These are phyloP conservation scores for Periconia macrospinosa DNA, from an alignment of 2,329 filamentous ascomycete genomes.

Conservation along the genomic window DNA sequence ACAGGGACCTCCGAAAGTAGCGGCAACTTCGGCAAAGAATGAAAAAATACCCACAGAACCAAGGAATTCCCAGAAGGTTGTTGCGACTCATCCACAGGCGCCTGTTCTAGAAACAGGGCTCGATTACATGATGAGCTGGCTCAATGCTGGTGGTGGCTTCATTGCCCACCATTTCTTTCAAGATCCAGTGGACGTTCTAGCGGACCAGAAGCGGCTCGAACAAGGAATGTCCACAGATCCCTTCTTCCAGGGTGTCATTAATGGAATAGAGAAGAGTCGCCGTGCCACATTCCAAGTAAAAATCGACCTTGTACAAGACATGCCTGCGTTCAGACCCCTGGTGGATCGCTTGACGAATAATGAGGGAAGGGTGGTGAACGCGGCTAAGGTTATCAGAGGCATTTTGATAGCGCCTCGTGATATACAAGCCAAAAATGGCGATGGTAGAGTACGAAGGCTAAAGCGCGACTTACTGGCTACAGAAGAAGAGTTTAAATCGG, in stretches of 20 bases:
- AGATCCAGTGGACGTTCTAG: conserved; percentile 26
- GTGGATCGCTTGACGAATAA: conserved; percentile 27
- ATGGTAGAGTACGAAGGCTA: neutral
- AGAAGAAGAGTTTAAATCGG: conserved; percentile 6
- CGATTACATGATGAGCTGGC: conserved; percentile 33
- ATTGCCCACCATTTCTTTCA: conserved; percentile 36
- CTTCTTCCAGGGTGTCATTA: conserved; percentile 19
- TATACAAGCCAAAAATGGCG: neutral
- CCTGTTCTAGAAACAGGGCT: conserved; percentile 25
- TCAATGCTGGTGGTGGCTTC: conserved; percentile 25
- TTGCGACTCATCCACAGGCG: neutral
- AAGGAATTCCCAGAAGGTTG: neutral
- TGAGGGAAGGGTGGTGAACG: conserved; percentile 17
- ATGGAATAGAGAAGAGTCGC: conserved; percentile 25
- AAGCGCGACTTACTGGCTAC: conserved; percentile 5
- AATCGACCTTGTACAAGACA: conserved; percentile 26
- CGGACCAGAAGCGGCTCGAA: conserved; percentile 1
- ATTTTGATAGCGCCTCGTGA: neutral
- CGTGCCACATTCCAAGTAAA: conserved; percentile 24
- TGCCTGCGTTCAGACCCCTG: conserved; percentile 28
- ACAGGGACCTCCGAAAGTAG: neutral
- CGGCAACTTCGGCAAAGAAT: neutral
- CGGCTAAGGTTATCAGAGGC: conserved; percentile 3
- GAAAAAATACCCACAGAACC: neutral
- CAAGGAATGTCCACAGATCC: neutral